Base-by-base conservation (phyloP, 805 yeast genomes). In the Maudiozyma serrabonitensis region DNA sequence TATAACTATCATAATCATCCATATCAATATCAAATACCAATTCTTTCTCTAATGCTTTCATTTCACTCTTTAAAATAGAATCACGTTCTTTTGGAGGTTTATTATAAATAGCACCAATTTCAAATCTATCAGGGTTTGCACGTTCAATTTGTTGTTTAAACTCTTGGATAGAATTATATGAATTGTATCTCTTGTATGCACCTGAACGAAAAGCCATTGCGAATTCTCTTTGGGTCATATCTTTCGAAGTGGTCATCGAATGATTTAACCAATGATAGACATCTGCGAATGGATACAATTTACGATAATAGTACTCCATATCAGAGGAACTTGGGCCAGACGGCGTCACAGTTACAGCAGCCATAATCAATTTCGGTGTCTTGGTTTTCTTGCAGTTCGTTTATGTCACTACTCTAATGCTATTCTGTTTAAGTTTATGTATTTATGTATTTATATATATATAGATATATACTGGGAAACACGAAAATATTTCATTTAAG, bases 11-110 rank as follows among this genome's bases (percentile, higher is more conserved):
- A 65, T 93, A 93, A 71, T 93, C 99, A 25, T 96, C 93, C 74
- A 93, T 80, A 82, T 93, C 99, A 55, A 93, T 91, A 80, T 93
- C 99, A 56, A 93, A 84, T 6, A 90, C 96, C 50, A 93, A 73
- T 64, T 93, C 99, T 65, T 93, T 93, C 55, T 79, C 74, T 34
- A 83, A 59, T 1, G 99, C 93, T 58, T 80, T 82, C 82, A 89
- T 79, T 21, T 87, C 84, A 31, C 75, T 75, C 57, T 86, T 86
- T 18, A 95, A 79, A 15, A 88, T 71, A 8, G 81, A 74, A 60
- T 87, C 90, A 47, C 95, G 75, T 51, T 88, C 87, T 50, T 79
- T 80, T n/a, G 98, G 99, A 54, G 87, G 87, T 15, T 84, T 81
- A 1, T 87, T 75, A 63, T 89, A 93, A 4, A 89, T 82, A 0